These are phyloP conservation scores for Mediolabrus comicus DNA, from an alignment of 108 stramenopile genomes.

Conservation along the genomic window DNA sequence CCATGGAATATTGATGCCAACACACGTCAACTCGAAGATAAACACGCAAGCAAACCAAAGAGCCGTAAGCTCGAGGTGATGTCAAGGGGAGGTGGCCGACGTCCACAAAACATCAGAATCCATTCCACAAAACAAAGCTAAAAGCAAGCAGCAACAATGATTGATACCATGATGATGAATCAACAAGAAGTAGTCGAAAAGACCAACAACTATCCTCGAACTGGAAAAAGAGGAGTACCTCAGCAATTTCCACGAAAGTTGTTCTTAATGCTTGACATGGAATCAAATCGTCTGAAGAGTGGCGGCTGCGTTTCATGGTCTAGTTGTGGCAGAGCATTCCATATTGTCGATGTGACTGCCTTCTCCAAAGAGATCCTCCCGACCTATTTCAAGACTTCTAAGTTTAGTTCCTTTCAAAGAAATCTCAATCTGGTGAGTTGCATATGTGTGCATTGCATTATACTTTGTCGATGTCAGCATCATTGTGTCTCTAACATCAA, in stretches of 20 bases:
- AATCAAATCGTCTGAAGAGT: conserved; percentile 36
- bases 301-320: conserved; percentile 60
- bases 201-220: conserved; percentile 56
- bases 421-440: conserved; percentile 87
- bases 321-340: conserved; percentile 75
- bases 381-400: conserved; percentile 88
- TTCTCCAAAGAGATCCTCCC: conserved; percentile 79
- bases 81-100: background rate
- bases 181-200: background rate
- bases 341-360: conserved; percentile 63
- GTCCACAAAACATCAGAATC: background rate
- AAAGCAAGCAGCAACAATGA: too few relatives aligned
- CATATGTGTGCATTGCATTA: background rate
- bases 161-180: background rate
- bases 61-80: background rate
- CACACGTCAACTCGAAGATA: background rate
- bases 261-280: conserved; percentile 80
- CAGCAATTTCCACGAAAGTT: conserved; percentile 84
- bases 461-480: too few relatives aligned
- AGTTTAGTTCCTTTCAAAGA: conserved; percentile 90
- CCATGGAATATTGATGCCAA: background rate
- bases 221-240: conserved; percentile 85
- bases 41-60: too few relatives aligned
- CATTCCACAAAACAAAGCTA: background rate
- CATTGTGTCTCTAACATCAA: too few relatives aligned